Conservation (phyloP, 257 asterid genomes). For the Solanum dulcamara region DNA sequence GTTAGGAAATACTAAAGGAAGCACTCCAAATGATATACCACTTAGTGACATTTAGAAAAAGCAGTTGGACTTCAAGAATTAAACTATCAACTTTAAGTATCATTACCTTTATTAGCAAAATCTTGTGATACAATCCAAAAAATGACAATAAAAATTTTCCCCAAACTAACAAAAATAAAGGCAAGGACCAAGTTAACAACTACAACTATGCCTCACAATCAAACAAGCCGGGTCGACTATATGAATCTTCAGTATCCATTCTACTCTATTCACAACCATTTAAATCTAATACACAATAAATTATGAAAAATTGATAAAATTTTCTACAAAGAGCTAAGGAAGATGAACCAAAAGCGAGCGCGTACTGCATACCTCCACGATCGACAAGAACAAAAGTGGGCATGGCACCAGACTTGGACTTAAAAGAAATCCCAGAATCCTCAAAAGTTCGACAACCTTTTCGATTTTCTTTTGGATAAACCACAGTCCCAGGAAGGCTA, state of each 20-base stretch:
- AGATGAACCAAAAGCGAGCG: not conserved
- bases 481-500: conserved; percentile 74
- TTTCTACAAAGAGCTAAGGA: not conserved
- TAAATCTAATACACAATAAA: not conserved
- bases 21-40: not conserved
- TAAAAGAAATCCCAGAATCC: conserved; percentile 54
- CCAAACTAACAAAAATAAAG: not conserved
- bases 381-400: conserved; percentile 79
- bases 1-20: not conserved
- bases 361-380: conserved; percentile 63
- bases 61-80: not conserved
- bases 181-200: not conserved
- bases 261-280: not conserved
- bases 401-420: conserved; percentile 71
- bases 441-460: conserved; percentile 67
- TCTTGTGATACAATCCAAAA: not conserved
- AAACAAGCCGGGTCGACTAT: not conserved
- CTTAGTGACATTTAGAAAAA: not conserved
- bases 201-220: not conserved
- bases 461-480: conserved; percentile 53
- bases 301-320: not conserved
- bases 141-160: not conserved
- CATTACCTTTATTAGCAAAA: not conserved
- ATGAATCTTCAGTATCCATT: not conserved
- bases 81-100: not conserved